These are phyloP conservation scores for Panaeolus cyanescens DNA, from an alignment of 768 basidiomycete species.

Conservation along the genomic window DNA sequence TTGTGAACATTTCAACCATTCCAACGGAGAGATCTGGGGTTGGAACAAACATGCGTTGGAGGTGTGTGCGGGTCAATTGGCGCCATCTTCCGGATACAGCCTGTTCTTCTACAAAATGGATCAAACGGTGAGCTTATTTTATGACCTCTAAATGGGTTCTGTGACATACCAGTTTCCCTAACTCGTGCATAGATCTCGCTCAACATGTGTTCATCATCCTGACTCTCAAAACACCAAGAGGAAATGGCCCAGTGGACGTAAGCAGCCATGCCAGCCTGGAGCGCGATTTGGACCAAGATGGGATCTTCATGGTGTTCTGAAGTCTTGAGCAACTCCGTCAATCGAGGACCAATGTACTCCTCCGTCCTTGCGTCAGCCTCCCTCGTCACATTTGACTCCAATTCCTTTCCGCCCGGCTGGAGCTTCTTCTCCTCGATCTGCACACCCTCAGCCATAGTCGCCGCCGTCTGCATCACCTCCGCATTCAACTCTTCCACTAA, in stretches of 20 bases:
- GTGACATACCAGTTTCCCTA: conserved; percentile 40
- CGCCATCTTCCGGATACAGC: conserved; percentile 58
- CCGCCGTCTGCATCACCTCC: conserved; percentile 52
- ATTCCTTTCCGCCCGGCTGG: conserved; percentile 15
- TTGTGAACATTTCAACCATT: conserved; percentile 42
- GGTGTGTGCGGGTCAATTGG: conserved; percentile 51
- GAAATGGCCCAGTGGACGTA: conserved; percentile 52
- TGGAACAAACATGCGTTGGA: conserved; percentile 38
- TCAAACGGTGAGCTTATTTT: neutral
- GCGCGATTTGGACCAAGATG: conserved; percentile 43
- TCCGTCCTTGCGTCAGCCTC: conserved; percentile 28
- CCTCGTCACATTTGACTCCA: conserved; percentile 23
- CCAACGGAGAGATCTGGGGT: conserved; percentile 30
- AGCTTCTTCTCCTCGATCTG: conserved; percentile 25
- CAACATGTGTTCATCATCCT: conserved; percentile 45
- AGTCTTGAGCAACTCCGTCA: conserved; percentile 40
- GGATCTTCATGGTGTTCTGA: conserved; percentile 42
- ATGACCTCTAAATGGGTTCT: neutral
- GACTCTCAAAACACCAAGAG: conserved; percentile 53
- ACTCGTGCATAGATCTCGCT: conserved; percentile 43
- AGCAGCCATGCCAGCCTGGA: conserved; percentile 46
- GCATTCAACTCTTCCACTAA: conserved; percentile 50
- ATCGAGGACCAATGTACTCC: conserved; percentile 34
- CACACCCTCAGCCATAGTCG: conserved; percentile 49
- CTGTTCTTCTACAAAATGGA: conserved; percentile 41